Base-by-base conservation (phyloP, 2,329 filamentous ascomycete genomes). In the Aspergillus niger region DNA sequence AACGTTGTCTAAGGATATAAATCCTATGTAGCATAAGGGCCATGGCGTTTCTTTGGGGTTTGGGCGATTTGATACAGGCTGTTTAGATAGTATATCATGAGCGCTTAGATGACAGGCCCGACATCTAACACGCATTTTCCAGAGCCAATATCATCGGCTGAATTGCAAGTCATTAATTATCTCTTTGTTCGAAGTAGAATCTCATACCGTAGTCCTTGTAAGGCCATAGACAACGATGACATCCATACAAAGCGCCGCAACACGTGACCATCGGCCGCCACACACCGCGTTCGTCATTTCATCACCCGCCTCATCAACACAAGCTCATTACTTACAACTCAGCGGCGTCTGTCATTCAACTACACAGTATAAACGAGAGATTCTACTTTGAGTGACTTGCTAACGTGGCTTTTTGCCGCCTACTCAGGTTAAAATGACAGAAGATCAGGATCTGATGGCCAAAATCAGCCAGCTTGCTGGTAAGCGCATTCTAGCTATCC, bases 391-490 rank as follows among this genome's bases (percentile, higher is more conserved):
- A 20, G 43, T 41, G 38, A 41, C 7, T 39, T 56, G 56, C 59
- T 65, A 61, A 59, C 56, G 36, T 54, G 55, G 54, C 11, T 43
- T 8, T 3, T 55, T 24, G 44, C 38, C 11, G n/a, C 50, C 13
- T 61, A 5, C 49, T 52, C 55, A 65, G 56, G 54, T 59, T 57
- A 78, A 75, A 69, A 82, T 84, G 74, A 81, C 82, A 51, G 83
- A 86, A 72, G 81, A 85, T 59, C 79, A 84, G 68, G 82, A 84
- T 62, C 77, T 86, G 52, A 75, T 85, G 59, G 79, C 81, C 60
- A 82, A 80, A 70, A 86, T 86, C 70, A 80, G 83, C 71, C 82
- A 82, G 68, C 77, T 86, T 69, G 81, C 83, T 76, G 83, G 84
- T 85, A 74, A 74, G 77, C 60, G 71, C 32, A 24, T 41, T 17